Evolutionary conservation across 2,329 filamentous ascomycete species (phyloP).

Genomic region (Epichloe elymi): DNA sequence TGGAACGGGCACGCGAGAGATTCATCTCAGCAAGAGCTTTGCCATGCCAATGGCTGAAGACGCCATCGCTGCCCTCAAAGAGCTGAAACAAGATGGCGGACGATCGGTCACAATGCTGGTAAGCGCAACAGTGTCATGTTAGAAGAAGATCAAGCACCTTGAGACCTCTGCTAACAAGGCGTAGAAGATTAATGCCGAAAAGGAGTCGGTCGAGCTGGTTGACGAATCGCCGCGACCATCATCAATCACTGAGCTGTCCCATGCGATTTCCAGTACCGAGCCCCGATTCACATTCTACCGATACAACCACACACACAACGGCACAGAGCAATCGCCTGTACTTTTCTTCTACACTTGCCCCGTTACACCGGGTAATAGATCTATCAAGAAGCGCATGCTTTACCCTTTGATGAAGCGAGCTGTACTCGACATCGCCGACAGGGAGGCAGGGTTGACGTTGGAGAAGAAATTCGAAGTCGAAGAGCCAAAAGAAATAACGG

Average conservation of each 20-base stretch:
- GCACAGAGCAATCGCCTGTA: constrained; percentile 41
- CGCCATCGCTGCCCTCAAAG: constrained; percentile 50
- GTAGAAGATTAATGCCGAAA: constrained; percentile 58
- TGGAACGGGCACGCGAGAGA: constrained; percentile 48
- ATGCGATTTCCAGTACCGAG: constrained; percentile 50
- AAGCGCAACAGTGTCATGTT: constrained; percentile 14
- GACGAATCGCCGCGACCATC: constrained; percentile 36
- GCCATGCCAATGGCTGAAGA: constrained; percentile 47
- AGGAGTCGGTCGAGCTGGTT: constrained; percentile 57
- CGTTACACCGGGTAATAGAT: constrained; percentile 45
- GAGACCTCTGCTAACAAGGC: not conserved
- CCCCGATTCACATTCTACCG: constrained; percentile 71
- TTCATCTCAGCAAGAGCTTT: constrained; percentile 44
- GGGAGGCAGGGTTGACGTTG: constrained; percentile 50
- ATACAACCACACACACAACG: constrained; percentile 44
- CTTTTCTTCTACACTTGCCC: constrained; percentile 80
- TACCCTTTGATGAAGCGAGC: constrained; percentile 61
- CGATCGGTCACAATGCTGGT: constrained; percentile 53
- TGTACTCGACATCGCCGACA: constrained; percentile 52
- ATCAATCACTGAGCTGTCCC: constrained; percentile 43
- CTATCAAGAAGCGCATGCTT: constrained; percentile 74
- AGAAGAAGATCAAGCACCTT: not conserved
- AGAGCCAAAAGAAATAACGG: constrained; percentile 57
- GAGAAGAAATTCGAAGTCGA: constrained; percentile 60
- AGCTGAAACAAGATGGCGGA: constrained; percentile 37